These are phyloP conservation scores for Naematelia aurantialba DNA, from an alignment of 768 basidiomycete species.

Conservation along the genomic window DNA sequence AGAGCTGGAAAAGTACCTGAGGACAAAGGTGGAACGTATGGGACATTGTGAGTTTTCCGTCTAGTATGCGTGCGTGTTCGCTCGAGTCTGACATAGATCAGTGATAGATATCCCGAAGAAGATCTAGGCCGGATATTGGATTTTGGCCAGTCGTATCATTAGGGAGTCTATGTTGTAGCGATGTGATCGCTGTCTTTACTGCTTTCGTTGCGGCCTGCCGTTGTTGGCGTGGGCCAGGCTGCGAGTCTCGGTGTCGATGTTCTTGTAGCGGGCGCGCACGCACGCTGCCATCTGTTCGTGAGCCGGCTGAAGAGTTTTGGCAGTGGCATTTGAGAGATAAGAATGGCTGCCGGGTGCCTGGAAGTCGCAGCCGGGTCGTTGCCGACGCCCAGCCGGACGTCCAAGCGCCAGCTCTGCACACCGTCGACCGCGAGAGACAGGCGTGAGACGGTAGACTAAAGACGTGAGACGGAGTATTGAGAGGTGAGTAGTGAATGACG, in stretches of 20 bases:
- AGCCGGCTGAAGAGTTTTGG: no score
- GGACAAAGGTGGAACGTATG: slow-evolving; percentile 96
- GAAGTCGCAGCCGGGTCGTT: not conserved
- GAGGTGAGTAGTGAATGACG: no score
- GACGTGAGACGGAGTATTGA: no score
- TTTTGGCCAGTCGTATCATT: no score
- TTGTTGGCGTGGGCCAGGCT: not conserved
- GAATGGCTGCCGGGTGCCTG: not conserved
- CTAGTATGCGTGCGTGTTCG: not conserved
- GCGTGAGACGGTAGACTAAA: no score
- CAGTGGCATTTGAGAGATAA: no score
- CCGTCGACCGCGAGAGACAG: no score
- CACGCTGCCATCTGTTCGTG: no score
- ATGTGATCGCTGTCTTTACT: not conserved
- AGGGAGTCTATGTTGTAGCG: not conserved
- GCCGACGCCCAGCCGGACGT: no score
- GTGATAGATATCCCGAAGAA: slow-evolving; percentile 37
- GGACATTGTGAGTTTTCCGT: slow-evolving; percentile 61
- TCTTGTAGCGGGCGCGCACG: no score
- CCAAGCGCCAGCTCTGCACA: no score
- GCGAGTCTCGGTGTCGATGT: no score
- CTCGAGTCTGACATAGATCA: slow-evolving; percentile 6
- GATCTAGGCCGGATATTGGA: not conserved
- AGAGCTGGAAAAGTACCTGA: slow-evolving; percentile 89
- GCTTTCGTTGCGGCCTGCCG: not conserved